Evolutionary conservation across 1,284 basidiomycete genomes (phyloP).

Genomic region (Cyathus olla): DNA sequence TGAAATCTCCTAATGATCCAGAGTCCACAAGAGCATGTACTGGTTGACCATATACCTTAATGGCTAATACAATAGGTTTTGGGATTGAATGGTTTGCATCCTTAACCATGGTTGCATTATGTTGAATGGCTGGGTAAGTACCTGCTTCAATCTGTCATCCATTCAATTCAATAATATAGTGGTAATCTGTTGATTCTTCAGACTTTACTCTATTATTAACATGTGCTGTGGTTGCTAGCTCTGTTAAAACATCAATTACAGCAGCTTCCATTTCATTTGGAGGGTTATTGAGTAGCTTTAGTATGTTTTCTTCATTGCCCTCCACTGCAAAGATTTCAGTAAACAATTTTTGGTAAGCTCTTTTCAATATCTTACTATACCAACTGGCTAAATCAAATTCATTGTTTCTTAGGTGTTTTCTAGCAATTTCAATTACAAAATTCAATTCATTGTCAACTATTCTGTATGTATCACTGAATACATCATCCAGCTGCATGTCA

Average conservation of each 20-base stretch:
- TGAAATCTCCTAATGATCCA: slow-evolving; percentile 46
- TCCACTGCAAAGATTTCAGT: background rate
- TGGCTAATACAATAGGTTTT: slow-evolving; percentile 31
- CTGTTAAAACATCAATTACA: background rate
- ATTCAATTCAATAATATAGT: background rate
- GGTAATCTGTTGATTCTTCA: no score
- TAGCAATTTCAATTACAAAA: background rate
- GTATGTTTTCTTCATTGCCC: background rate
- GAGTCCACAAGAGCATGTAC: slow-evolving; percentile 38
- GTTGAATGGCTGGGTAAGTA: background rate
- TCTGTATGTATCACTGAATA: background rate
- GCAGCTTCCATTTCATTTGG: no score
- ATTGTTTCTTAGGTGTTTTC: background rate
- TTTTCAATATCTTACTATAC: background rate
- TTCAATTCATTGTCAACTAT: background rate
- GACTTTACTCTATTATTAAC: background rate
- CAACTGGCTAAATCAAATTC: background rate
- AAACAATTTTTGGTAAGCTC: background rate
- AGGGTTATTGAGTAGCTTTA: background rate
- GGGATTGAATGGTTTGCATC: slow-evolving; percentile 15
- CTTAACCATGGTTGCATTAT: background rate
- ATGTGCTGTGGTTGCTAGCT: background rate
- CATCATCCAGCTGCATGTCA: background rate
- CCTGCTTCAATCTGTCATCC: background rate
- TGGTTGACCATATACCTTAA: slow-evolving; percentile 33